Evolutionary conservation across 805 yeast species (phyloP), one percentile per base, ranked within the genome.

Genomic region (Candida ortonii): DNA sequence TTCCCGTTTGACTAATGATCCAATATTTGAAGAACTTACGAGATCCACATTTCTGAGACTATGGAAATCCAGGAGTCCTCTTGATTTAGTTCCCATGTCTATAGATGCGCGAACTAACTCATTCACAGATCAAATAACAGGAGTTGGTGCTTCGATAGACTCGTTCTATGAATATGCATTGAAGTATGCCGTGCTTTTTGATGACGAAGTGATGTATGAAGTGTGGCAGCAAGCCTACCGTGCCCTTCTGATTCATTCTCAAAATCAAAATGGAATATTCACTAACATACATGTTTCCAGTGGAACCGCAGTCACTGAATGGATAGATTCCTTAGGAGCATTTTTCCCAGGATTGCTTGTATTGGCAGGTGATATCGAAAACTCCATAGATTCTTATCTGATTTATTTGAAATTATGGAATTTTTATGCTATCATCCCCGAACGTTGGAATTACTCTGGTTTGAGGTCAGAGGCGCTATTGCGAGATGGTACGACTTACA

Each of bases 101-200:
- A 64, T 88, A 4, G 79, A 81, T 41, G 42, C 54, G 1, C 27
- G 16, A n/a, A 16, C 35, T 0, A 49, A 65, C 1, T 51, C 55
- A 23, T 78, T 85, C 76, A 59, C 66, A 25, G 81, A 81, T 36
- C 55, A 70, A 0, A 59, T 78, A 25, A 76, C 93, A 0, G 96
- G 96, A 0, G 70, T 84, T 7, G 97, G 97, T 2, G 97, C 97
- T 0, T 83, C 95, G 2, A 74, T 86, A 11, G 97, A 89, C 58
- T 86, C 96, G 0, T 85, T 85, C 51, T 89, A 81, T 54, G 97
- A 89, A 52, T 85, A 88, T 58, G 84, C 95, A 0, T 67, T 86
- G 25, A 89, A 89, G 53, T 78, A 80, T 14, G 65, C 88, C 2
- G 71, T 89, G 8, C 52, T 89, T 10, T 86, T 88, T 40, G 76